Conservation (phyloP, 768 basidiomycete species). For the Coprinopsis marcescibilis region DNA sequence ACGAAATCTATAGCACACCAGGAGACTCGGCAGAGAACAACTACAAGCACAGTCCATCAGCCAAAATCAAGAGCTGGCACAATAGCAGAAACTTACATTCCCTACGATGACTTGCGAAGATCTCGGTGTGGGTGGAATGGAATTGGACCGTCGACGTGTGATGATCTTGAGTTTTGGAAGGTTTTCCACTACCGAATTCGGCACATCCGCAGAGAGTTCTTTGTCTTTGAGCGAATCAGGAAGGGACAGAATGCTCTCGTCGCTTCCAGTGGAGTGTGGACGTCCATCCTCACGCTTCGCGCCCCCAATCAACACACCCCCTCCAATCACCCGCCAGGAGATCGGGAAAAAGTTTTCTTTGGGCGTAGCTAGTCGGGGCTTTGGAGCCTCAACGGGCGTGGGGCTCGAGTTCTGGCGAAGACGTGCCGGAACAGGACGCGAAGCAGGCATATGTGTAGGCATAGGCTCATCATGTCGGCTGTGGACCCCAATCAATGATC, state of each 20-base stretch:
- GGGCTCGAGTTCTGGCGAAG: not conserved
- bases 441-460: not conserved
- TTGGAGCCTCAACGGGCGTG: not conserved
- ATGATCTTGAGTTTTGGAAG: not conserved
- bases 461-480: constrained; percentile 42
- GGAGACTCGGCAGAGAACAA: constrained; percentile 39
- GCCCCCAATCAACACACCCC: constrained; percentile 64
- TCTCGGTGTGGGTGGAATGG: constrained; percentile 11
- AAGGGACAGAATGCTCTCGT: not conserved
- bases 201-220: not conserved
- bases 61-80: not conserved
- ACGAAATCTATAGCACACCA: constrained; percentile 24
- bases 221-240: not conserved
- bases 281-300: not conserved
- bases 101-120: constrained; percentile 21
- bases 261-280: not conserved
- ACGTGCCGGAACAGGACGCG: constrained; percentile 5
- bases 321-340: constrained; percentile 73
- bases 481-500: constrained; percentile 5
- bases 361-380: not conserved
- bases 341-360: constrained; percentile 55
- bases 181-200: not conserved
- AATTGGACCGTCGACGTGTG: constrained; percentile 12
- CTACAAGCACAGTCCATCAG: constrained; percentile 16
- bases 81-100: constrained; percentile 19